Base-by-base conservation (phyloP, 2,329 filamentous ascomycete species). In the Alternaria sp. region DNA sequence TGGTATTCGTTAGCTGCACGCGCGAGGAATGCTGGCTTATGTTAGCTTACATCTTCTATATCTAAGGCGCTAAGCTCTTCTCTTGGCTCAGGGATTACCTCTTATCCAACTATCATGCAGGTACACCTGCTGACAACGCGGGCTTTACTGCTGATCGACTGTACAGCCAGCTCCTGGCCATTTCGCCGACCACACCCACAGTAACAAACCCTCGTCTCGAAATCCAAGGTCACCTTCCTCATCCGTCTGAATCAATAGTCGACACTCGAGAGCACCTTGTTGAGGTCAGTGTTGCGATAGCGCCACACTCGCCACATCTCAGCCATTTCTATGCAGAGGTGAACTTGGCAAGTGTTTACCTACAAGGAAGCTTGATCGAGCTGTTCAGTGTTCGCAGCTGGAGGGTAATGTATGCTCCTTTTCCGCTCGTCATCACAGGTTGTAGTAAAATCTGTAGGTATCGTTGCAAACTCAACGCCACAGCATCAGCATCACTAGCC, bases 1-100 rank as follows among this genome's bases (percentile, higher is more conserved):
- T 46, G n/a, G 42, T 46, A 44, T 36, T 36, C 28, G 34, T 22
- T 59, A 59, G 59, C 41, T 54, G 47, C 30, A 48, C 53, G 38
- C 12, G 26, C 28, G 34, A 36, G 38, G 38, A 34, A 48, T 42
- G 26, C 14, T 34, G 52, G 47, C 30, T 49, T 39, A 24, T 18
- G 12, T 48, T 51, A 42, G 60, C 42, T 51, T 52, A 62, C 53
- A 54, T 41, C 11, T 41, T 28, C 34, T 36, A 44, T 22, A n/a
- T 30, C 8, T 30, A 11, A 30, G 28, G 28, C 28, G 20, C 9
- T 18, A 48, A 38, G 39, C 36, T 38, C 54, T 38, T 24, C 32
- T 48, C 22, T 43, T 9, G n/a, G 30, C 20, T 8, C 26, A 5
- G 8, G 8, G 26, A 42, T 39, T 14, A 14, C 5, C 30, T 8